Evolutionary conservation across 441 rosid genomes (phyloP).

Genomic region (Theobroma grandiflorum): DNA sequence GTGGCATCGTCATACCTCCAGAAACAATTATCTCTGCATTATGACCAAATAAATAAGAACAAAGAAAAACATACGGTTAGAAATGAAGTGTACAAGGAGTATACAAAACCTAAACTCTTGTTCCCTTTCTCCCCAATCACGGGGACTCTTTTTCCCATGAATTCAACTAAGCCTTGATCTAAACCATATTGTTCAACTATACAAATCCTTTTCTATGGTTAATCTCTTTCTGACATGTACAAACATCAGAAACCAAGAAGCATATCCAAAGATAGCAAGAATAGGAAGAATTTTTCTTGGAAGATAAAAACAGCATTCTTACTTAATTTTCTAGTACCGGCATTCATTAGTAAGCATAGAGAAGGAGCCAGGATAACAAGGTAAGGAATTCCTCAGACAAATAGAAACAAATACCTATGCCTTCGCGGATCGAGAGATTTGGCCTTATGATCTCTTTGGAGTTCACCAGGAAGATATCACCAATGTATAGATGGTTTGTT

Average conservation of each 20-base stretch:
- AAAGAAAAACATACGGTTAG: background rate
- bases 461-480: conserved; percentile 86
- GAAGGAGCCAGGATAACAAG: background rate
- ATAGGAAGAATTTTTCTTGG: background rate
- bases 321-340: background rate
- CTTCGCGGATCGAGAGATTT: conserved; percentile 87
- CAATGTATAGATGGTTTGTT: conserved; percentile 90
- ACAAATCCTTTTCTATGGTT: conserved; percentile 5
- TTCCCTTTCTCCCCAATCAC: background rate
- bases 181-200: background rate
- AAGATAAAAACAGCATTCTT: background rate
- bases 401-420: conserved; percentile 61
- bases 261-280: background rate
- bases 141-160: background rate
- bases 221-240: conserved; percentile 6
- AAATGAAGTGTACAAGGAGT: background rate
- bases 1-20: conserved; percentile 84
- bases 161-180: conserved; percentile 6
- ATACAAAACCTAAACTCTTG: background rate
- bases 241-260: background rate
- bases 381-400: conserved; percentile 7
- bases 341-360: background rate
- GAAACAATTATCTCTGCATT: conserved; percentile 74
- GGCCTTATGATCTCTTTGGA: conserved; percentile 87
- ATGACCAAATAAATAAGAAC: background rate